phyloP scores from a whole-genome alignment of 1,284 basidiomycete species.

The Spongispora temasekensis region DNA sequence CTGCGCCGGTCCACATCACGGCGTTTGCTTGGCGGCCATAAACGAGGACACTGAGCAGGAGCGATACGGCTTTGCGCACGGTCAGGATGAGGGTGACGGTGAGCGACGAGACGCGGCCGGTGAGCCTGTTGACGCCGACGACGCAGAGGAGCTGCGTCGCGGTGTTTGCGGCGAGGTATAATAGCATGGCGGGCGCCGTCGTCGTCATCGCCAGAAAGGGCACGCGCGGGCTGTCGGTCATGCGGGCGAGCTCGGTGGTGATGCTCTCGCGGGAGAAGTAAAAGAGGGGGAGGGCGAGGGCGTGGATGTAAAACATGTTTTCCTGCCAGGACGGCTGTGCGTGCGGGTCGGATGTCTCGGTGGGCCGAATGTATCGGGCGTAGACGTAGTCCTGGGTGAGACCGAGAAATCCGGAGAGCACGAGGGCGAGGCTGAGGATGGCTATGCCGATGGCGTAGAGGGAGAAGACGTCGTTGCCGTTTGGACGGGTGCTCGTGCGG shows the following conservation, averaged over 20 bases:
- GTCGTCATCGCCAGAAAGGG: slow-evolving; percentile 22
- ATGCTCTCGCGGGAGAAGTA: slow-evolving; percentile 56
- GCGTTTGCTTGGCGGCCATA: slow-evolving; percentile 29
- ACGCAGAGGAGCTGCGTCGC: slow-evolving; percentile 87
- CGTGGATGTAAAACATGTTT: slow-evolving; percentile 87
- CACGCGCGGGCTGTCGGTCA: slow-evolving; percentile 45
- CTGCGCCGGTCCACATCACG: slow-evolving; percentile 68
- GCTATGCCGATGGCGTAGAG: slow-evolving; percentile 73
- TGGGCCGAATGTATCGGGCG: slow-evolving; percentile 53
- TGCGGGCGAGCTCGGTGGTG: slow-evolving; percentile 45
- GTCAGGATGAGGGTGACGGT: slow-evolving; percentile 89
- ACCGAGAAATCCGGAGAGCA: slow-evolving; percentile 84
- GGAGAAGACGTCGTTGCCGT: slow-evolving; percentile 31
- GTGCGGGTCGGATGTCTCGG: slow-evolving; percentile 17
- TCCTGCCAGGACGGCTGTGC: slow-evolving; percentile 74
- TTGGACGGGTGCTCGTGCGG: slow-evolving; percentile 16
- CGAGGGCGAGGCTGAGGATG: slow-evolving; percentile 74
- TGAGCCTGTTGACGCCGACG: slow-evolving; percentile 88
- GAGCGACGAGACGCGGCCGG: slow-evolving; percentile 74
- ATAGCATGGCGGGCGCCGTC: slow-evolving; percentile 61
- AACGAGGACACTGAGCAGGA: slow-evolving; percentile 72
- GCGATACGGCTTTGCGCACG: slow-evolving; percentile 85
- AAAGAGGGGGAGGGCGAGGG: slow-evolving; percentile 76
- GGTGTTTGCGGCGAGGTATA: slow-evolving; percentile 77
- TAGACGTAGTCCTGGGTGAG: slow-evolving; percentile 87